Conservation (phyloP, 805 yeast species). For the Candida sithepensis region DNA sequence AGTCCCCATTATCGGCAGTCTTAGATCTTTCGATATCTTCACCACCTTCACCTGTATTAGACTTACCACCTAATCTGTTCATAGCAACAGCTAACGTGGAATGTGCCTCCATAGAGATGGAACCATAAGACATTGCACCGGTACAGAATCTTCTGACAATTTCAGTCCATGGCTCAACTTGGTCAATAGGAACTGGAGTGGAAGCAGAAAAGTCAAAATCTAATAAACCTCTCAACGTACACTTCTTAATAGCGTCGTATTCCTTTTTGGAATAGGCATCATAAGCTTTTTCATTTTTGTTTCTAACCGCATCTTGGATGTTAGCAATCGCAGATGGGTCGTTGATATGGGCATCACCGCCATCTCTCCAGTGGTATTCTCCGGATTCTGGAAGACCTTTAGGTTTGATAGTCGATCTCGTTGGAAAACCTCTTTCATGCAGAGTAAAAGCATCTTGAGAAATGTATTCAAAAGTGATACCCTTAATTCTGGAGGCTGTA, state of each 20-base stretch:
- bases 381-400: constrained; percentile 88
- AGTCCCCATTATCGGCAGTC: constrained; percentile 82
- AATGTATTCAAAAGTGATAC: constrained; percentile 91
- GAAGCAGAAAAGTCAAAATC: constrained; percentile 80
- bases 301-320: constrained; percentile 96
- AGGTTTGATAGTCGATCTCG: constrained; percentile 66
- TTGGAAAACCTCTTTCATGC: constrained; percentile 90
- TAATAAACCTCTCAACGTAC: constrained; percentile 90
- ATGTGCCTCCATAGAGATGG: constrained; percentile 97
- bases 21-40: constrained; percentile 90
- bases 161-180: constrained; percentile 99
- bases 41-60: constrained; percentile 99
- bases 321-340: constrained; percentile 94
- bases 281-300: constrained; percentile 91
- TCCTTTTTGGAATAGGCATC: constrained; percentile 87
- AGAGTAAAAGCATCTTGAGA: constrained; percentile 95
- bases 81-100: constrained; percentile 97
- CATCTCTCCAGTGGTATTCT: constrained; percentile 98
- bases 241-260: constrained; percentile 84
- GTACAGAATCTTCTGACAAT: constrained; percentile 95
- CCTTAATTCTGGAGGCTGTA: constrained; percentile 94
- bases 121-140: constrained; percentile 99
- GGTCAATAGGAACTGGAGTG: constrained; percentile 85
- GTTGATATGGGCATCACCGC: constrained; percentile 93
- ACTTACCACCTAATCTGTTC: constrained; percentile 97